phyloP scores from a whole-genome alignment of 768 basidiomycete genomes.

The Lactifluus volemus region DNA sequence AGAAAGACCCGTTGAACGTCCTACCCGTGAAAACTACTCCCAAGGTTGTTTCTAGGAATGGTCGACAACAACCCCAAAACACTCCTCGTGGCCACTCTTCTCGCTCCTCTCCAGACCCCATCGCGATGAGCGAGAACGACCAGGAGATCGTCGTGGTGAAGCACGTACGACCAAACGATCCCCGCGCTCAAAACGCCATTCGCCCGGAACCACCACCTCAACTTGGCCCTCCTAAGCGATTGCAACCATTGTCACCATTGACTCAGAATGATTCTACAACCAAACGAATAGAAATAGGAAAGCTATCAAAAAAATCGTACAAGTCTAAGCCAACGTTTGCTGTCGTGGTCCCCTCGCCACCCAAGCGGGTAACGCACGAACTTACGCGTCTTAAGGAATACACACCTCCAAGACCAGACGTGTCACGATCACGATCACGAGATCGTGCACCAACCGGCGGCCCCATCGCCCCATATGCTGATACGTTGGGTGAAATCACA shows the following conservation, averaged over 20 bases:
- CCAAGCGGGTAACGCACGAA: background rate
- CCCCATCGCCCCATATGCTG: too few relatives aligned
- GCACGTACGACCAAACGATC: background rate
- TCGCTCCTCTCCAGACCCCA: constrained; percentile 10
- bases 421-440: background rate
- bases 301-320: background rate
- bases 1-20: background rate
- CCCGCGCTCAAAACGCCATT: background rate
- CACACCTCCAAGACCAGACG: background rate
- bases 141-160: constrained; percentile 6
- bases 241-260: background rate
- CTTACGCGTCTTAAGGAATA: background rate
- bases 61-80: background rate
- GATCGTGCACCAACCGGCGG: background rate
- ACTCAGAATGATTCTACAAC: background rate
- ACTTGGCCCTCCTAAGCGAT: background rate
- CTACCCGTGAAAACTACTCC: background rate
- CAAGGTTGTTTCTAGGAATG: background rate
- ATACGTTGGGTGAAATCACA: background rate
- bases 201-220: background rate
- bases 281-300: background rate
- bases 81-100: background rate
- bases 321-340: background rate
- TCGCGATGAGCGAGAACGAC: constrained; percentile 2
- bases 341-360: constrained; percentile 5